A percentile compares a stretch with the other conserved stretches of the same genome.
phyloP scores from a whole-genome alignment of 768 basidiomycete genomes.

The Guyanaporus albipodus region DNA sequence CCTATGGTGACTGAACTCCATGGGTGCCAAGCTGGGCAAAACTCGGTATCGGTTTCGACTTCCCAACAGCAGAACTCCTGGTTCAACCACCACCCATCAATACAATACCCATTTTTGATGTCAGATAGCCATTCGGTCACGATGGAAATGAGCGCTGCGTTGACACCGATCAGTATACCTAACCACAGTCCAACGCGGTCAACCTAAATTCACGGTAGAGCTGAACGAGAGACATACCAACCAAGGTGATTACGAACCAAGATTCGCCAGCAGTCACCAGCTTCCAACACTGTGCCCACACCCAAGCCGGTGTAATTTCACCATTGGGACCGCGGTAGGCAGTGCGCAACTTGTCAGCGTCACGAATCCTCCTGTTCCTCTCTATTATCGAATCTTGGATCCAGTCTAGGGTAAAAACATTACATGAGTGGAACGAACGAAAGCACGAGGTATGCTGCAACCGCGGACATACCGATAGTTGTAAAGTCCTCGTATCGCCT shows the following conservation, averaged over 20 bases:
- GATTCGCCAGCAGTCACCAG: conserved; percentile 72
- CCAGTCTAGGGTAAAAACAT: conserved; percentile 64
- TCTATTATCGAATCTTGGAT: conserved; percentile 93
- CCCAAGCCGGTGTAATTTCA: conserved; percentile 48
- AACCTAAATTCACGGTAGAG: neutral
- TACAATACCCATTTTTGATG: conserved; percentile 96
- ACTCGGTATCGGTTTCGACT: conserved; percentile 76
- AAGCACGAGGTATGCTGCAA: conserved; percentile 3
- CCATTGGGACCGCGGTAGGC: conserved; percentile 47
- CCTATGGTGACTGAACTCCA: conserved; percentile 75
- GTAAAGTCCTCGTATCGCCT: conserved; percentile 95
- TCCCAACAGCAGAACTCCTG: conserved; percentile 99
- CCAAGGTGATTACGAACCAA: conserved; percentile 88
- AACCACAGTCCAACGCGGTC: conserved; percentile 1
- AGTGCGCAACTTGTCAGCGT: conserved; percentile 40
- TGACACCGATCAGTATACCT: conserved; percentile 91
- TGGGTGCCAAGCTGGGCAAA: conserved; percentile 87
- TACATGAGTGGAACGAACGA: conserved; percentile 13
- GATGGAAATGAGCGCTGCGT: conserved; percentile 94
- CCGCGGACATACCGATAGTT: conserved; percentile 69
- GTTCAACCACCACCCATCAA: conserved; percentile 97
- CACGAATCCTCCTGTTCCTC: conserved; percentile 69
- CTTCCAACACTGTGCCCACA: conserved; percentile 60
- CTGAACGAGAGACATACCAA: conserved; percentile 59
- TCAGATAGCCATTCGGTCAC: conserved; percentile 97